Evolutionary conservation across 208 protist species (phyloP), one percentile per base, ranked within the genome.

Genomic region (Kentomonas sorsogonicus): DNA sequence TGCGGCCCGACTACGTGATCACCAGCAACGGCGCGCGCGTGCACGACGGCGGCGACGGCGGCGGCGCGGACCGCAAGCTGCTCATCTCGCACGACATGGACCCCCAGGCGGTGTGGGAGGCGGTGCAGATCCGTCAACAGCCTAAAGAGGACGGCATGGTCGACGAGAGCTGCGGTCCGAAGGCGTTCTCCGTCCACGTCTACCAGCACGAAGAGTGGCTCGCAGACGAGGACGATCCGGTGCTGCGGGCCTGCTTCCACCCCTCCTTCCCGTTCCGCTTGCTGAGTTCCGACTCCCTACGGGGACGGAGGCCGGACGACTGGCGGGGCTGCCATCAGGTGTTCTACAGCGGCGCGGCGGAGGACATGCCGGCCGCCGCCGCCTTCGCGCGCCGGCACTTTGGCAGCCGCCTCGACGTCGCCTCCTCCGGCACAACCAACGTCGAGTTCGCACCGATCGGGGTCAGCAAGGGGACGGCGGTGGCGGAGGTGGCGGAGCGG

Each of bases 391-490:
- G 50, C 10, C n/a, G 23, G 39, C 55, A 33, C 51, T 59, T 46
- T 18, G 75, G 79, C 22, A 66, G 77, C 23, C 69, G 83, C 20
- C 43, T 90, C 16, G 83, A 90, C 34, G 30, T 67, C 5, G 65
- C 72, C 22, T 77, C 77, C 20, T 69, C 81, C 11, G 38, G 65
- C 2, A 63, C 71, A 2, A 45, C 39, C 33, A 76, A 83, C 26
- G 43, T 90, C 16, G 83, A 90, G 39, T 36, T 62, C 15, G 63
- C 73, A n/a, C 45, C 47, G 0, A 36, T 10, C 2, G 66, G 66
- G 22, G 69, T 83, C 7, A 34, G 75, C 62, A 91, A 91, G 40
- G 73, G 72, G 1, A 63, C 65, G 1, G 79, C 79, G 6, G 68
- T 91, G 65, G 16, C 15, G 11, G 50, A 69, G 20, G 77, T 86